Base-by-base conservation (phyloP, 306 rosid genomes). In the Dalbergia cochinchinensis region DNA sequence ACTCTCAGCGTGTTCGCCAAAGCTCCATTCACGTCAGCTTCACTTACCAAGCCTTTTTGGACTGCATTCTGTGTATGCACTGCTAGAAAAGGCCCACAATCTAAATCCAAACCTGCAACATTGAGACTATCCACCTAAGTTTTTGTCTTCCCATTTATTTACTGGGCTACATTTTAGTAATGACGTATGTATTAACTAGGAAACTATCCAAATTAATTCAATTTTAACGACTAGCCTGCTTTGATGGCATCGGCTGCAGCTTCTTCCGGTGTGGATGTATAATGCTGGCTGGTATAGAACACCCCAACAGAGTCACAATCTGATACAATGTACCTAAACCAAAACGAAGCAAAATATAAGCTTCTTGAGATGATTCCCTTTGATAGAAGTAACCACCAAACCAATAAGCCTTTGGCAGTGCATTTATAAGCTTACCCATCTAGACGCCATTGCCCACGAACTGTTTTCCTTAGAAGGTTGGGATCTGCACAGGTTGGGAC, bases 401-500 rank as follows among this genome's bases (percentile, higher is more conserved):
- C 62, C 18, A 57, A 62, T 12, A 37, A 57, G 33, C 1, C 39
- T 50, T 9, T 65, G 20, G 20, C 1, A 63, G 0, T 31, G 12
- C 15, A 53, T 5, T 64, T 12, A 16, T 34, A 4, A 8, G 41
- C 37, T 20, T 71, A 94, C 96, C 98, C 98, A 64, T 91, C 88
- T 59, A 94, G 98, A 19, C 88, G 76, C 98, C 98, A 94, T 41
- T 82, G 86, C 0, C 81, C 85, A 54, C 97, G 98, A 3, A 94
- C 83, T 4, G 97, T 92, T 20, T 50, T 89, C 82, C 85, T 86
- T 1, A 94, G 89, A 61, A 94, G 97, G 63, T 82, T 92, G 68
- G 98, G 97, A 78, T 94, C 98, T 11, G 98, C 97, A 61, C 98
- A 94, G 5, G 98, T 94, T 53, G 97, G 98, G 77, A 94, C 92